Conservation (phyloP, 2,329 filamentous ascomycete species). For the Talaromyces amestolkiae region DNA sequence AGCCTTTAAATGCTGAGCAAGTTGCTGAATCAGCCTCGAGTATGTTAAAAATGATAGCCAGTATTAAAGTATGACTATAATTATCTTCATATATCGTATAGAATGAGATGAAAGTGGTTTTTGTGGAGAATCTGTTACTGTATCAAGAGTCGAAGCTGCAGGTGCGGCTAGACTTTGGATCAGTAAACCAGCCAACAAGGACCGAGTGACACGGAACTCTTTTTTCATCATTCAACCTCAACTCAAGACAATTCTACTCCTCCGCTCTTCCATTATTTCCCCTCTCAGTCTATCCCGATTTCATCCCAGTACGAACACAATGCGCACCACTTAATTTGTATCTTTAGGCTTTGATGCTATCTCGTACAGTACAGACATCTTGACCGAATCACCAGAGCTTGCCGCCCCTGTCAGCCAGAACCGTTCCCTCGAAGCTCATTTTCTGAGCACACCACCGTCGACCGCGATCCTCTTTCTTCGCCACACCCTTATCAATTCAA, state of each 20-base stretch:
- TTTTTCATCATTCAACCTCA: background rate
- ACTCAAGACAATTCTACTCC: background rate
- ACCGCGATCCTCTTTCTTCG: background rate
- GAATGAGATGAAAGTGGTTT: background rate
- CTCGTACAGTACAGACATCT: background rate
- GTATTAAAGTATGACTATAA: background rate
- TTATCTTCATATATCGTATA: no score
- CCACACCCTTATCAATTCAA: background rate
- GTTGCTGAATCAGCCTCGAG: no score
- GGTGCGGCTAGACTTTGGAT: background rate
- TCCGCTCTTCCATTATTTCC: background rate
- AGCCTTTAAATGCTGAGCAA: no score
- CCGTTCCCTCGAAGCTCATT: background rate
- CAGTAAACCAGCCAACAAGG: background rate
- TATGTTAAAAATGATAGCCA: background rate
- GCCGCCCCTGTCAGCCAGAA: conserved; percentile 5
- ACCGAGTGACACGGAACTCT: background rate
- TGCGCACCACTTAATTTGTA: background rate
- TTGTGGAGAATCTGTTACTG: background rate
- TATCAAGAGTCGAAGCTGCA: background rate
- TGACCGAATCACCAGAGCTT: background rate
- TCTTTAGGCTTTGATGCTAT: background rate
- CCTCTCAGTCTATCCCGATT: background rate
- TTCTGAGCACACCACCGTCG: background rate
- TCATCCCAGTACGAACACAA: background rate